Percentiles rank a stretch among this genome's conserved stretches.
These are phyloP conservation scores for Fusarium austroafricanum DNA, from an alignment of 2,329 filamentous ascomycete species.

Conservation along the genomic window DNA sequence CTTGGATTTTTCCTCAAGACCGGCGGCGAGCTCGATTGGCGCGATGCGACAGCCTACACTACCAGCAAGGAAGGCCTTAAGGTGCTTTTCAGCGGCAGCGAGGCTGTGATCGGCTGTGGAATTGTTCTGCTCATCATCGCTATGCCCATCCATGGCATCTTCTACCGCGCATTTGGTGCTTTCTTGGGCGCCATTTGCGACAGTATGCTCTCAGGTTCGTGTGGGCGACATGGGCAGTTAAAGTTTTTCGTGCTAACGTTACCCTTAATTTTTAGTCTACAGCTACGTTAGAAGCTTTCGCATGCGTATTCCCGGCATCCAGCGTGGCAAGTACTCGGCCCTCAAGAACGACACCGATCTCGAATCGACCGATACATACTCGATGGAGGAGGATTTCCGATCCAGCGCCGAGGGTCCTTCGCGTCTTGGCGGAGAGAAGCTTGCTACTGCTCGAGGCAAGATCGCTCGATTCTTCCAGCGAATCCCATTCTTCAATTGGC, in stretches of 20 bases:
- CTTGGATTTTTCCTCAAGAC: slow-evolving; percentile 50
- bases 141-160: slow-evolving; percentile 39
- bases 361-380: slow-evolving; percentile 39
- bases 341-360: slow-evolving; percentile 29
- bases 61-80: slow-evolving; percentile 48
- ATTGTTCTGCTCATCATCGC: slow-evolving; percentile 40
- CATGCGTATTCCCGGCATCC: slow-evolving; percentile 31
- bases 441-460: slow-evolving; percentile 1
- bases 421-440: slow-evolving; percentile 28
- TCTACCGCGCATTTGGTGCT: slow-evolving; percentile 41
- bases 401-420: slow-evolving; percentile 24
- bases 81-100: slow-evolving; percentile 48
- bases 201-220: slow-evolving; percentile 30
- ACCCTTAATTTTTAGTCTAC: slow-evolving; percentile 17
- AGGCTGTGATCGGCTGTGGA: slow-evolving; percentile 41
- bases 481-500: slow-evolving; percentile 27
- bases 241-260: slow-evolving; percentile 6
- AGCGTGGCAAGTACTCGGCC: slow-evolving; percentile 35
- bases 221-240: neutral
- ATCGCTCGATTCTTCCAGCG: slow-evolving; percentile 19
- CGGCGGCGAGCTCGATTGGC: slow-evolving; percentile 50
- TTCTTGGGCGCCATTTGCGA: slow-evolving; percentile 36
- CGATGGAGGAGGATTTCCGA: slow-evolving; percentile 31
- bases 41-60: slow-evolving; percentile 47
- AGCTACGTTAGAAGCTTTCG: slow-evolving; percentile 30